Conservation (phyloP, 768 basidiomycete species). For the Nevesoporus exiguus region DNA sequence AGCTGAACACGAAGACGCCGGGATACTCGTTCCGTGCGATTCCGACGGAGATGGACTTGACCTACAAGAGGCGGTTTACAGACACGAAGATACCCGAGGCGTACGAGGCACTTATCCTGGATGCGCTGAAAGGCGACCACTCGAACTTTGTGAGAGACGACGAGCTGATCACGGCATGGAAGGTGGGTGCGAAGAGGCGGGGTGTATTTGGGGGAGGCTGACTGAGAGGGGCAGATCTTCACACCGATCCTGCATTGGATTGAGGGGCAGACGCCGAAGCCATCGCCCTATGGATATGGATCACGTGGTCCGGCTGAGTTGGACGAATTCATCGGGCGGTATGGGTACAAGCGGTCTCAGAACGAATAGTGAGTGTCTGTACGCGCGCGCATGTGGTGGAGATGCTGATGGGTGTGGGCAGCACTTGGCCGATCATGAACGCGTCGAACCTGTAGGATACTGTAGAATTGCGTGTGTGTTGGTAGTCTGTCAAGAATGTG, state of each 20-base stretch:
- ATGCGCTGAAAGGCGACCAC: slow-evolving; percentile 96
- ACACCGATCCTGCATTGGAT: slow-evolving; percentile 96
- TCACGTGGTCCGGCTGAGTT: slow-evolving; percentile 90
- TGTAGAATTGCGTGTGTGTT: not conserved
- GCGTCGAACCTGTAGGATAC: slow-evolving; percentile 24
- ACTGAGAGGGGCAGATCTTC: slow-evolving; percentile 64
- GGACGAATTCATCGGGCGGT: slow-evolving; percentile 68
- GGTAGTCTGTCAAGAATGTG: not conserved
- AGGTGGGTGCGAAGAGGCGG: slow-evolving; percentile 48
- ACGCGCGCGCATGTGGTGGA: not conserved
- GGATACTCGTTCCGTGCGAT: slow-evolving; percentile 87
- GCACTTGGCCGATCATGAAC: slow-evolving; percentile 28
- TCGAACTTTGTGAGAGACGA: slow-evolving; percentile 99
- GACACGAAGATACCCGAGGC: slow-evolving; percentile 94
- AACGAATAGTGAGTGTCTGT: slow-evolving; percentile 66
- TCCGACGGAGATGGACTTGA: slow-evolving; percentile 97
- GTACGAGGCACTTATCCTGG: slow-evolving; percentile 92
- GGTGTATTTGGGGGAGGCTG: slow-evolving; percentile 1
- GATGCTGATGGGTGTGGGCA: slow-evolving; percentile 1
- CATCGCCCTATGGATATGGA: slow-evolving; percentile 83
- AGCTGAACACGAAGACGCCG: slow-evolving; percentile 93
- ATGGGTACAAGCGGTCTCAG: slow-evolving; percentile 69
- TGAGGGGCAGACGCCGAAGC: slow-evolving; percentile 75
- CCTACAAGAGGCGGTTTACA: slow-evolving; percentile 92
- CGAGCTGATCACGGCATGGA: slow-evolving; percentile 97